Evolutionary conservation across 2,329 filamentous ascomycete species (phyloP), one percentile per base, ranked within the genome.

Genomic region (Ophiostoma quercus): DNA sequence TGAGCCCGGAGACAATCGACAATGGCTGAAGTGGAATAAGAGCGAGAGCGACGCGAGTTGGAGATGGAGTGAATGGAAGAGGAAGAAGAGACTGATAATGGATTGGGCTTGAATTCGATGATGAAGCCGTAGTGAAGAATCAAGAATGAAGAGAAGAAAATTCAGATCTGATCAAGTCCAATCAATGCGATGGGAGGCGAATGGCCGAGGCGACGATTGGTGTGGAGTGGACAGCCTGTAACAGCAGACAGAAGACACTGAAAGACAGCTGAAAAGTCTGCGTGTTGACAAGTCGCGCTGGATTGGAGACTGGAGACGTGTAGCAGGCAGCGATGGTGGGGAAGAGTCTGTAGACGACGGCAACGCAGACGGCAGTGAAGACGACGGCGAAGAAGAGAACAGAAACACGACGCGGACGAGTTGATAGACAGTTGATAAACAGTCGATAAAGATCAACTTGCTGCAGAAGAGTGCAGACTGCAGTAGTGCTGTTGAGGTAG

Each of bases 1-100:
- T 39, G 34, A 41, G 62, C 34, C 62, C 62, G 34, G 32, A 34
- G 19, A 65, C 2, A 65, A 65, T 60, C 54, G 25, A 60, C 22
- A 32, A 60, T 60, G 54, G 54, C 51, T 47, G n/a, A 57, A 57
- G 51, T 63, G 60, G 5, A 63, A 37, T 34, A 63, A 63, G 19
- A 54, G 41, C 14, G 41, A 47, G 16, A 47, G 41, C 41, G 41
- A 47, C 41, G 43, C 16, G 14, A 11, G 19, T 34, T 57, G 11
- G 29, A 16, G 57, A 32, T 25, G 19, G n/a, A 57, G 16, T n/a
- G n/a, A n/a, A n/a, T n/a, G n/a, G n/a, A n/a, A n/a, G n/a, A n/a
- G 16, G 0, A 16, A 60, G 25, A 60, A 1, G 54, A 11, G 9
- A 11, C 9, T 3, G 54, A 60, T 60, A 14, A 19, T 47, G 54